These are phyloP conservation scores for Pseudogymnoascus pannorum DNA, from an alignment of 2,329 filamentous ascomycete species.

Conservation along the genomic window DNA sequence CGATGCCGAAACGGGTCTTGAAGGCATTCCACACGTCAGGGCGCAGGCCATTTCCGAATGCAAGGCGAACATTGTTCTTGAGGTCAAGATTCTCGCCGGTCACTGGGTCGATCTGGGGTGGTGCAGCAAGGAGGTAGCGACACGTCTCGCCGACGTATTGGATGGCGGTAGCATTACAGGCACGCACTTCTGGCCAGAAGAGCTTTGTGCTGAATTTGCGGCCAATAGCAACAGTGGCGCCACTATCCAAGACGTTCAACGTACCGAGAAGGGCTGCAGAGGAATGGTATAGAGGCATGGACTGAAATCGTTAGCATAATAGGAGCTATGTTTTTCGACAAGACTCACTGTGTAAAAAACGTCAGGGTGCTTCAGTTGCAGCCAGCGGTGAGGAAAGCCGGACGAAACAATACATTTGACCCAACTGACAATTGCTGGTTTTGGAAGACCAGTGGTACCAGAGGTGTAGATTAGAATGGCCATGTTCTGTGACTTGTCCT, in stretches of 20 bases:
- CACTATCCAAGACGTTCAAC: conserved; percentile 48
- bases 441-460: conserved; percentile 78
- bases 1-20: conserved; percentile 71
- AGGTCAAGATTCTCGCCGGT: conserved; percentile 65
- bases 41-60: conserved; percentile 78
- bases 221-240: conserved; percentile 63
- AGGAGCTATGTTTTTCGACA: neutral
- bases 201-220: conserved; percentile 69
- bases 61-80: conserved; percentile 63
- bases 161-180: conserved; percentile 63
- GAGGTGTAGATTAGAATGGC: conserved; percentile 77
- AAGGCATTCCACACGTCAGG: conserved; percentile 82
- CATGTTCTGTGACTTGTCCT: conserved; percentile 45
- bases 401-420: conserved; percentile 51
- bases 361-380: conserved; percentile 54
- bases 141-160: conserved; percentile 88
- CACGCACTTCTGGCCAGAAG: conserved; percentile 72
- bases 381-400: conserved; percentile 46
- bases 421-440: conserved; percentile 72
- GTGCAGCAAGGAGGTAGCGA: conserved; percentile 67
- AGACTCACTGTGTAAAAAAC: conserved; percentile 63
- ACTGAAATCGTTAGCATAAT: conserved; percentile 37
- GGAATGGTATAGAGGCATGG: conserved; percentile 85
- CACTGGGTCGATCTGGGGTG: conserved; percentile 51
- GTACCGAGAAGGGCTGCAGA: conserved; percentile 68